phyloP scores from a whole-genome alignment of 108 stramenopile genomes.

The Cyclotella atomus region DNA sequence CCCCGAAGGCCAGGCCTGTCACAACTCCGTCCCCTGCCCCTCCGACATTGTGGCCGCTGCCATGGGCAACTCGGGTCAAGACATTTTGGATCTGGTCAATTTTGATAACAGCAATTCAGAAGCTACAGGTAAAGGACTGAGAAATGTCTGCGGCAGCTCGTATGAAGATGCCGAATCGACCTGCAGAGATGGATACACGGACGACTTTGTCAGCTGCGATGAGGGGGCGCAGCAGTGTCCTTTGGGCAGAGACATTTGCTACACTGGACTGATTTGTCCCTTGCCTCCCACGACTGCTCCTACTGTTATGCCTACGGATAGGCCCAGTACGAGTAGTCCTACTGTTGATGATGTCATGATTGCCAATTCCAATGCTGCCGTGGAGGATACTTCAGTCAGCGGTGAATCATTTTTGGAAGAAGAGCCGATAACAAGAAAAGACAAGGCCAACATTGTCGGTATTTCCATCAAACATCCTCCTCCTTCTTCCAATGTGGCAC shows the following conservation, averaged over 20 bases:
- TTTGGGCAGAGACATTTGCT: constrained; percentile 15
- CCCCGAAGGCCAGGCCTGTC: constrained; percentile 21
- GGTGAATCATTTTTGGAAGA: background rate
- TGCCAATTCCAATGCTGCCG: background rate
- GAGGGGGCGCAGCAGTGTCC: constrained; percentile 6
- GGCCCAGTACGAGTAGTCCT: background rate
- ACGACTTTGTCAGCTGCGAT: constrained; percentile 3
- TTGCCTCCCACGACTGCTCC: constrained; percentile 8
- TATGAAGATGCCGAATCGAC: constrained; percentile 34
- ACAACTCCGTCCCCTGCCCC: constrained; percentile 23
- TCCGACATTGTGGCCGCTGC: constrained; percentile 18
- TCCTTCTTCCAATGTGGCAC: background rate
- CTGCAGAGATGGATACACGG: constrained; percentile 7
- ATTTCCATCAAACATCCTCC: background rate
- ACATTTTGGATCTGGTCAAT: background rate
- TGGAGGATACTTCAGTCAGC: background rate
- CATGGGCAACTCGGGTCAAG: constrained; percentile 21
- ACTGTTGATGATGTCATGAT: background rate
- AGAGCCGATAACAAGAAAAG: constrained; percentile 18
- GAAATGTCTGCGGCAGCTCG: constrained; percentile 27
- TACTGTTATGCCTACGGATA: background rate
- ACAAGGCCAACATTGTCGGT: constrained; percentile 40
- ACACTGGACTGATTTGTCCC: constrained; percentile 21
- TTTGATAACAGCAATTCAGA: background rate
- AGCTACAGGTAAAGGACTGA: background rate